Evolutionary conservation across 2,329 filamentous ascomycete genomes (phyloP).

Genomic region (Claviceps monticola): DNA sequence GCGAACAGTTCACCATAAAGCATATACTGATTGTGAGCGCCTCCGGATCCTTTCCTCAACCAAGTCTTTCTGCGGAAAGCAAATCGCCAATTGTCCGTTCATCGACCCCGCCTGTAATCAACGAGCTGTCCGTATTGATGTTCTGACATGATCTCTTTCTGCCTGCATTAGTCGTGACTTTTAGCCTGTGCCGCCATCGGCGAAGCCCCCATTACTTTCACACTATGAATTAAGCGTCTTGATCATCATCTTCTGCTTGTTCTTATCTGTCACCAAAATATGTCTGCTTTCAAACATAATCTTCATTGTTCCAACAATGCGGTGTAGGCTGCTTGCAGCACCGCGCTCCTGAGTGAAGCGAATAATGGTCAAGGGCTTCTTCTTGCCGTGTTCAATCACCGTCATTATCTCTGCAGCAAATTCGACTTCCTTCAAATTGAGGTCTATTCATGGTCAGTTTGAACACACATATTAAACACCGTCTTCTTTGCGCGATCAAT

Average conservation of each 20-base stretch:
- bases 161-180: neutral
- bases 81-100: neutral
- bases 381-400: conserved; percentile 72
- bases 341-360: conserved; percentile 83
- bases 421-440: conserved; percentile 74
- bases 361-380: conserved; percentile 62
- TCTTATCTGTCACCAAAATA: conserved; percentile 54
- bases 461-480: neutral
- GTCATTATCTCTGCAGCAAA: conserved; percentile 82
- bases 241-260: conserved; percentile 59
- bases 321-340: conserved; percentile 80
- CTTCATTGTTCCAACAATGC: conserved; percentile 64
- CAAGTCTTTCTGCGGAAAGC: neutral
- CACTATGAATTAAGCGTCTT: conserved; percentile 44
- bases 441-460: conserved; percentile 34
- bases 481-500: neutral
- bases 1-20: neutral
- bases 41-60: neutral
- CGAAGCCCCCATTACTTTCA: conserved; percentile 2
- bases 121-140: neutral
- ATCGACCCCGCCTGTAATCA: neutral
- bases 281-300: conserved; percentile 50
- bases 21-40: neutral
- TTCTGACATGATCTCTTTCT: neutral
- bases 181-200: neutral